Percentiles rank a stretch among this genome's conserved stretches.
phyloP scores from a whole-genome alignment of 345 rosid genomes.

The Euphorbia pulcherrima region DNA sequence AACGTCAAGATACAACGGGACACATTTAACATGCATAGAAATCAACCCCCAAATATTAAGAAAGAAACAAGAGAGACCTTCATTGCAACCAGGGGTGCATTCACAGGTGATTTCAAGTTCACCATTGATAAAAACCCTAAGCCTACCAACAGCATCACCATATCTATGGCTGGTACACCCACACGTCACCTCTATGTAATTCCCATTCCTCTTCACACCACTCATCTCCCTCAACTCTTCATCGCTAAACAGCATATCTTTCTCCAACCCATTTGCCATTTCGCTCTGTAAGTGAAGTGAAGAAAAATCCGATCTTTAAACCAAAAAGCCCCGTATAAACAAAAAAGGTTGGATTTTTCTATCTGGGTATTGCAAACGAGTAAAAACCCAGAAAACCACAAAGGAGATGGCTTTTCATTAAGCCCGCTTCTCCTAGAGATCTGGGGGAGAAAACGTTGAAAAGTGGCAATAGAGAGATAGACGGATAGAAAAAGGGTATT shows the following conservation, averaged over 20 bases:
- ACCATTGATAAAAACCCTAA: conserved; percentile 95
- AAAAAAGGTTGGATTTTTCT: conserved; percentile 25
- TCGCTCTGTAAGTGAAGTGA: no score
- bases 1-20: conserved; percentile 34
- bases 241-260: conserved; percentile 57
- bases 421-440: conserved; percentile 58
- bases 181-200: conserved; percentile 87
- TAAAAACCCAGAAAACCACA: conserved; percentile 27
- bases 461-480: conserved; percentile 13
- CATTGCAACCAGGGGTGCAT: conserved; percentile 97
- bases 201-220: conserved; percentile 63
- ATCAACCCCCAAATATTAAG: conserved; percentile 32
- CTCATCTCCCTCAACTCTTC: conserved; percentile 87
- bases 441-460: conserved; percentile 47
- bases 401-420: conserved; percentile 14
- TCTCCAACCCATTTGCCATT: conserved; percentile 62
- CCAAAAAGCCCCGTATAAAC: conserved; percentile 14
- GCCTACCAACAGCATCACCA: conserved; percentile 98
- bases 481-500: conserved; percentile 21
- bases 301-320: conserved; percentile 17
- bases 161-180: conserved; percentile 98
- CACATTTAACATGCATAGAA: conserved; percentile 42
- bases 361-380: conserved; percentile 35
- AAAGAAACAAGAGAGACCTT: conserved; percentile 62
- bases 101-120: conserved; percentile 93